Percentiles rank a stretch among this genome's conserved stretches.
Conservation (phyloP, 2,329 filamentous ascomycete genomes). For the Emergomyces africanus region DNA sequence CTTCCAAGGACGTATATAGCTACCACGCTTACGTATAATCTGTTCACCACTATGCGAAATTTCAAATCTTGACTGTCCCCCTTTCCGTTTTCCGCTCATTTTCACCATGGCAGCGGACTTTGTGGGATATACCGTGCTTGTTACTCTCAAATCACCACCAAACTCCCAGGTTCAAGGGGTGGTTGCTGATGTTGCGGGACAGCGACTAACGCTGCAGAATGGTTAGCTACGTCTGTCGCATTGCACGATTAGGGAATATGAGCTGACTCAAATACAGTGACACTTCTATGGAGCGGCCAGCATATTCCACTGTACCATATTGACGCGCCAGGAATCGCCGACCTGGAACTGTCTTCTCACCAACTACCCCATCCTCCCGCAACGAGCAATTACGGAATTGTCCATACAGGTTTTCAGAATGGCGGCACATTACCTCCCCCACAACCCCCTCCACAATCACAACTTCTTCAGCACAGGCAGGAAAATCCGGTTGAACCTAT, state of each 20-base stretch:
- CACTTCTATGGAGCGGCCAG: conserved; percentile 39
- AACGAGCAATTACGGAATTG: not conserved
- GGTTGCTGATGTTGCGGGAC: conserved; percentile 56
- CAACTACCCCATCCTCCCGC: conserved; percentile 8
- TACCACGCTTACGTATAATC: not conserved
- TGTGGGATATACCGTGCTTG: conserved; percentile 62
- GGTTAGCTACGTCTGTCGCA: conserved; percentile 38
- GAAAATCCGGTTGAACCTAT: conserved; percentile 13
- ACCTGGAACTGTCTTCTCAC: conserved; percentile 41
- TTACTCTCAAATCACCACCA: conserved; percentile 55
- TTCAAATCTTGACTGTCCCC: not conserved
- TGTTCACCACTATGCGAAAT: not conserved
- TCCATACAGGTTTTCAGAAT: not conserved
- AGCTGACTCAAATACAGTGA: conserved; percentile 32
- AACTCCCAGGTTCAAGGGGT: conserved; percentile 55
- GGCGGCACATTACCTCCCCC: not conserved
- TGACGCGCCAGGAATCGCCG: conserved; percentile 45
- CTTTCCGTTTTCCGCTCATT: not conserved
- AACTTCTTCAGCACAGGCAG: conserved; percentile 4
- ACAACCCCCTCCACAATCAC: conserved; percentile 6
- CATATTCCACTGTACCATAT: conserved; percentile 42
- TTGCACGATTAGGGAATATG: not conserved
- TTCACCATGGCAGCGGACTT: conserved; percentile 53
- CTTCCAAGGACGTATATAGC: not conserved
- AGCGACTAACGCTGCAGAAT: conserved; percentile 57